These are phyloP conservation scores for Aspergillus egyptiacus DNA, from an alignment of 495 filamentous ascomycete species.

Conservation along the genomic window DNA sequence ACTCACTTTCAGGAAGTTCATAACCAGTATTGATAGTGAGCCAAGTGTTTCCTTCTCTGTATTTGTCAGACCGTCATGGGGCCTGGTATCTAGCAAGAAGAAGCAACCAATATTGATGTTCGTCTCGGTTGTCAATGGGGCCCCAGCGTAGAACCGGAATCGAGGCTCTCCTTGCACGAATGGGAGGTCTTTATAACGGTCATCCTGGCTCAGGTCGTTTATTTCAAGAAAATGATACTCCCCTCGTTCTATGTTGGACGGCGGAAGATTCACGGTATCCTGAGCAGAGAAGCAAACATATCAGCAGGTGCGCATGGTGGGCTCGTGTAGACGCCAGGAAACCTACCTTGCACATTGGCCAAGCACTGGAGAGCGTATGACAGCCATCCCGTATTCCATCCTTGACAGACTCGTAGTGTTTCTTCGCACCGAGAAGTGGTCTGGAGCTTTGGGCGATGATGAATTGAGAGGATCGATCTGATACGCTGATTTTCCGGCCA, in stretches of 20 bases:
- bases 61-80: conserved; percentile 29
- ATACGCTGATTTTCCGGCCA: conserved; percentile 33
- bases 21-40: conserved; percentile 49
- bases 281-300: conserved; percentile 7
- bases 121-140: conserved; percentile 55
- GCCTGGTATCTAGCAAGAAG: conserved; percentile 54
- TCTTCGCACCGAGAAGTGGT: conserved; percentile 23
- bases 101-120: conserved; percentile 68
- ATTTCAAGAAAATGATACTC: conserved; percentile 32
- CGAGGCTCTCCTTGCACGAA: conserved; percentile 38
- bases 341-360: conserved; percentile 42
- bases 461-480: conserved; percentile 52
- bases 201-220: conserved; percentile 35
- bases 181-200: conserved; percentile 35
- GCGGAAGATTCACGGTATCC: conserved; percentile 33
- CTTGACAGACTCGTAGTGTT: conserved; percentile 29
- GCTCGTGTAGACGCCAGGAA: not conserved
- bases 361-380: conserved; percentile 34
- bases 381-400: conserved; percentile 43
- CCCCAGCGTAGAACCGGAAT: conserved; percentile 47
- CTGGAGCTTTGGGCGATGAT: conserved; percentile 51
- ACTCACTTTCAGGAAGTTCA: conserved; percentile 57
- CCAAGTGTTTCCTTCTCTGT: conserved; percentile 38
- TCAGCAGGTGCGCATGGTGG: conserved; percentile 1
- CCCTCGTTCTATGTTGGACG: conserved; percentile 24